A percentile compares a stretch with the other conserved stretches of the same genome.
phyloP scores from a whole-genome alignment of 495 filamentous ascomycete species.

The Terfezia boudieri region DNA sequence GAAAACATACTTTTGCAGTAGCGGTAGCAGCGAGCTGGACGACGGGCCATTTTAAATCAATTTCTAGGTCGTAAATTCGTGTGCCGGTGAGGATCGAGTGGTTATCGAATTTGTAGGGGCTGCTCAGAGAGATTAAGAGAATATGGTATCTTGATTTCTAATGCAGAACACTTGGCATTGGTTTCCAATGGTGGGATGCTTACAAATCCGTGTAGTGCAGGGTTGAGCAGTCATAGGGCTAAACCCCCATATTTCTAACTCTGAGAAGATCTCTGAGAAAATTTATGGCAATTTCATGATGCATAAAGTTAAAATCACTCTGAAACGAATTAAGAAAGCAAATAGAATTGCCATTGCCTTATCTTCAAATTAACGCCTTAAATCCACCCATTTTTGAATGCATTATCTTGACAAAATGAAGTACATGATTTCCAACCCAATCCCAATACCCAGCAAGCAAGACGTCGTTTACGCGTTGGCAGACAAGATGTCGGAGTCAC shows the following conservation, averaged over 20 bases:
- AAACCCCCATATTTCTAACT: not conserved
- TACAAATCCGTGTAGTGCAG: not conserved
- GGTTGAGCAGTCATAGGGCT: not conserved
- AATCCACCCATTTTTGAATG: not conserved
- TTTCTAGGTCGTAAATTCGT: too few relatives aligned
- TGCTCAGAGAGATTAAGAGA: too few relatives aligned
- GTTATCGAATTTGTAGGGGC: too few relatives aligned
- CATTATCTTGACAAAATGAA: too few relatives aligned
- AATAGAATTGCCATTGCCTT: not conserved
- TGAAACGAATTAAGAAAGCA: too few relatives aligned
- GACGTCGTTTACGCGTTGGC: slow-evolving; percentile 14
- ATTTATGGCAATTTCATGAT: too few relatives aligned
- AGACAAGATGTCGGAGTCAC: slow-evolving; percentile 86
- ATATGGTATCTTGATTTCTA: too few relatives aligned
- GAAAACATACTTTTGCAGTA: slow-evolving; percentile 98
- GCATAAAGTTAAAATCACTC: too few relatives aligned
- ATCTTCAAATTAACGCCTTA: not conserved
- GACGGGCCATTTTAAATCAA: slow-evolving; percentile 84
- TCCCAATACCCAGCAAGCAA: not conserved
- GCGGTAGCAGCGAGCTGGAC: slow-evolving; percentile 97
- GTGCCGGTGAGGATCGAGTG: not conserved
- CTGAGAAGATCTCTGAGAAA: too few relatives aligned
- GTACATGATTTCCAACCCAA: too few relatives aligned
- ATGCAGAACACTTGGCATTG: not conserved
- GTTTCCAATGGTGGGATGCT: not conserved